Base-by-base conservation (phyloP, 805 yeast genomes). In the Kazachstania bromeliacearum region DNA sequence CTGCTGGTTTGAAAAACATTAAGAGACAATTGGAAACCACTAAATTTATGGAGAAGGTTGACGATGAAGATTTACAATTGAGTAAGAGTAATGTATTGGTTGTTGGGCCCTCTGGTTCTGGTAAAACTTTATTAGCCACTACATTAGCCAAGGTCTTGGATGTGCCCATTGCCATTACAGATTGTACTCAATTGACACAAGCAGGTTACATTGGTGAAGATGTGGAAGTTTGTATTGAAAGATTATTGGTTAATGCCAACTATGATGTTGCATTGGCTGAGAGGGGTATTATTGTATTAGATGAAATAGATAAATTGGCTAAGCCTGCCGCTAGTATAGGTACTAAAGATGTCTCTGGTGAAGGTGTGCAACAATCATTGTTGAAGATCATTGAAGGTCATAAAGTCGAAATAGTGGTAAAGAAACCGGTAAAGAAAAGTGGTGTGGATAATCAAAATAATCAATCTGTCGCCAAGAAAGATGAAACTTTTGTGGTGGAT, bases 201-300 rank as follows among this genome's bases (percentile, higher is more conserved):
- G 78, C 80, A 0, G 81, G 81, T 5, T 75, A 75, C 46, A 73
- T 75, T 30, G 81, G 81, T 17, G 80, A 75, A 40, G 80, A 75
- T 52, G 76, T 73, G 13, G 79, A 75, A 41, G 58, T 67, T 21
- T 73, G 79, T 44, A 64, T 75, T 17, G 74, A 71, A 48, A 63
- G 76, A 38, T 55, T 75, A 15, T 51, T 73, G 33, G 67, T 67
- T 2, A 66, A 60, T 42, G 67, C 79, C 3, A 68, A 68, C 29
- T 71, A 65, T 43, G 74, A 74, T 44, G 70, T 72, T 17, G 68
- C 65, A 7, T 62, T 62, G 26, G 68, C 75, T 20, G 76, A 75
- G 45, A 63, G 66, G 38, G 82, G 82, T 4, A 73, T 74, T 20
- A 64, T 76, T 33, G 79, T 76, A 3, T 50, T 76, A 4, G 80